Evolutionary conservation across 257 asterid species (phyloP).

Genomic region (Fraxinus pennsylvanica): DNA sequence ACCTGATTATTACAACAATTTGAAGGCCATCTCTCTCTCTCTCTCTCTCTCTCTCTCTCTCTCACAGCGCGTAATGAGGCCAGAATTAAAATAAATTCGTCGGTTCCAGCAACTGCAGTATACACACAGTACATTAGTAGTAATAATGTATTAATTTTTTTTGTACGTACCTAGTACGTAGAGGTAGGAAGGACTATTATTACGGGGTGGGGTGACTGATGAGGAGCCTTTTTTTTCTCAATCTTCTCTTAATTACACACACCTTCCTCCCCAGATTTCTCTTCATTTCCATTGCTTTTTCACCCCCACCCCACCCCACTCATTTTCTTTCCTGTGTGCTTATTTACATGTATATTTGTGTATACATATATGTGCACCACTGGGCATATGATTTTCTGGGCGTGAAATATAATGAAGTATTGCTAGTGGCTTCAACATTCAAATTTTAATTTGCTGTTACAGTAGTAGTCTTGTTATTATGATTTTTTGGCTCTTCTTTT

Average conservation of each 20-base stretch:
- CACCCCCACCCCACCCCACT: conserved; percentile 2
- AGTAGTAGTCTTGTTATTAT: neutral
- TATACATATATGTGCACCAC: conserved; percentile 19
- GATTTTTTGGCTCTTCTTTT: neutral
- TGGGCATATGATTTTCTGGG: conserved; percentile 13
- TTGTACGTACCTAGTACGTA: conserved; percentile 22
- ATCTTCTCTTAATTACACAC: conserved; percentile 43
- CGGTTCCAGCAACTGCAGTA: conserved; percentile 46
- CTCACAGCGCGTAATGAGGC: conserved; percentile 44
- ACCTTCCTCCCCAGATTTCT: conserved; percentile 46
- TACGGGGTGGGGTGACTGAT: conserved; percentile 27
- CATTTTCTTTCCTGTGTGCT: too few relatives aligned
- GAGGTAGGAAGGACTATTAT: conserved; percentile 25
- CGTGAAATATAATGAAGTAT: conserved; percentile 35
- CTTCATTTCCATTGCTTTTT: conserved; percentile 36
- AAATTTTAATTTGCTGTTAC: conserved; percentile 17
- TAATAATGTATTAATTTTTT: neutral
- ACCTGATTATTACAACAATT: neutral
- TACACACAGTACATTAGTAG: conserved; percentile 5
- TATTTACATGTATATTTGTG: neutral
- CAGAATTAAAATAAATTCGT: conserved; percentile 42
- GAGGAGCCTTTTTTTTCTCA: conserved; percentile 28
- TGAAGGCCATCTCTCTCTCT: conserved; percentile 19
- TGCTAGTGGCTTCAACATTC: conserved; percentile 44
- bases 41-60: conserved; percentile 26